Percentiles rank a stretch among this genome's conserved stretches.
These are phyloP conservation scores for Sporothrix pseudoabietina DNA, from an alignment of 2,329 filamentous ascomycete species.

Conservation along the genomic window DNA sequence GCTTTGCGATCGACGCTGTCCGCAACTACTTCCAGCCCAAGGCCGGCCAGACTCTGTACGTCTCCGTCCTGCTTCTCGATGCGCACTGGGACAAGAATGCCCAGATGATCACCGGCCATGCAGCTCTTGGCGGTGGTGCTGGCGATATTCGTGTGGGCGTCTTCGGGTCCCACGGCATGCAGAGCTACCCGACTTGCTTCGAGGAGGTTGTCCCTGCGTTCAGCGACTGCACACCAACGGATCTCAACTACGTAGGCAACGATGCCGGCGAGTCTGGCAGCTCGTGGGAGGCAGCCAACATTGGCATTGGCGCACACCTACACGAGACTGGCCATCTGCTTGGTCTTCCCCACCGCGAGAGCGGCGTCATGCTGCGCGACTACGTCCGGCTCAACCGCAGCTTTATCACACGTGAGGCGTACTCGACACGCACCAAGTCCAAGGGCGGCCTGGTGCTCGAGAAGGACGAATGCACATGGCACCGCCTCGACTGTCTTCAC, in stretches of 20 bases:
- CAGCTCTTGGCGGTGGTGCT: slow-evolving; percentile 73
- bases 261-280: slow-evolving; percentile 85
- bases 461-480: slow-evolving; percentile 87
- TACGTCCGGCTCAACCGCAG: slow-evolving; percentile 82
- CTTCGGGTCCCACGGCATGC: slow-evolving; percentile 88
- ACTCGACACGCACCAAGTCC: slow-evolving; percentile 81
- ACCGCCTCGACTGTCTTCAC: slow-evolving; percentile 82
- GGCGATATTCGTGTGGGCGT: slow-evolving; percentile 81
- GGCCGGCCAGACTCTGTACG: slow-evolving; percentile 81
- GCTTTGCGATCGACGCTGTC: slow-evolving; percentile 76
- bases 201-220: slow-evolving; percentile 91
- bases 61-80: slow-evolving; percentile 84
- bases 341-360: slow-evolving; percentile 86
- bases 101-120: slow-evolving; percentile 75
- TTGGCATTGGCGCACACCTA: slow-evolving; percentile 89
- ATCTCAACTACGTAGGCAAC: slow-evolving; percentile 78
- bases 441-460: slow-evolving; percentile 75
- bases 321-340: slow-evolving; percentile 90
- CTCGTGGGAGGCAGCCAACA: slow-evolving; percentile 93
- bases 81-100: slow-evolving; percentile 78
- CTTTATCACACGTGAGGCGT: slow-evolving; percentile 80
- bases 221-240: slow-evolving; percentile 85
- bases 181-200: slow-evolving; percentile 85
- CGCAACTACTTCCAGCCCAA: slow-evolving; percentile 72
- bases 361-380: slow-evolving; percentile 88